Conservation (phyloP, 306 rosid genomes). For the Pyrus bretschneideri region DNA sequence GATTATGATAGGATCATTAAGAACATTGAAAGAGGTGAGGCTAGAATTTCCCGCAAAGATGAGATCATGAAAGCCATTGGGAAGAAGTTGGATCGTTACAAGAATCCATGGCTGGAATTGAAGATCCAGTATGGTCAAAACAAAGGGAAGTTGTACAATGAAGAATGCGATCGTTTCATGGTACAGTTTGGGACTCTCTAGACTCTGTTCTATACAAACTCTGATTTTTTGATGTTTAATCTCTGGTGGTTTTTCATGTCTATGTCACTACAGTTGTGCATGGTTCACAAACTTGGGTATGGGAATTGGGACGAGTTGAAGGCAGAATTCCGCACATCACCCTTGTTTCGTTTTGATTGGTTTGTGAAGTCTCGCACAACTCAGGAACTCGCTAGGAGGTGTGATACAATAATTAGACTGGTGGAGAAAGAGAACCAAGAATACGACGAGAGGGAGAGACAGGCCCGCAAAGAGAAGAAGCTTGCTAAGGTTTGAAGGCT, state of each 20-base stretch:
- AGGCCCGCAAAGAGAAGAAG: constrained; percentile 97
- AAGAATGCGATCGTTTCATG: constrained; percentile 99
- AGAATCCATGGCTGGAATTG: constrained; percentile 97
- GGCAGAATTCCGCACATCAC: constrained; percentile 95
- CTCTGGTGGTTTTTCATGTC: background rate
- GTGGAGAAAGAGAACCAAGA: constrained; percentile 99
- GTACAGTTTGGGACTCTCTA: constrained; percentile 23
- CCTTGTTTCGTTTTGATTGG: constrained; percentile 99
- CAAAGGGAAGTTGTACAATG: constrained; percentile 93
- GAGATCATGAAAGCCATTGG: constrained; percentile 99
- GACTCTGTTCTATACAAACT: background rate
- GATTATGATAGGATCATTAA: constrained; percentile 94
- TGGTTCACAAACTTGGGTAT: constrained; percentile 97
- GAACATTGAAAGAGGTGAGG: constrained; percentile 98
- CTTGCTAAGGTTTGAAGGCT: constrained; percentile 70
- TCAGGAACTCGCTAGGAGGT: constrained; percentile 96
- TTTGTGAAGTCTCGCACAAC: constrained; percentile 98
- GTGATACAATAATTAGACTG: constrained; percentile 86
- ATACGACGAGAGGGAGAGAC: constrained; percentile 92
- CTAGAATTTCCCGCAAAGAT: constrained; percentile 91
- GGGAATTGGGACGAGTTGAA: constrained; percentile 99
- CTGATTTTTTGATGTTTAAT: background rate
- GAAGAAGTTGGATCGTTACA: constrained; percentile 94
- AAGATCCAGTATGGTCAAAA: constrained; percentile 96
- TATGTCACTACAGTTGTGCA: constrained; percentile 60